Percentiles rank a stretch among this genome's conserved stretches.
phyloP scores from a whole-genome alignment of 2,329 filamentous ascomycete species.

The Colletotrichum tanaceti region DNA sequence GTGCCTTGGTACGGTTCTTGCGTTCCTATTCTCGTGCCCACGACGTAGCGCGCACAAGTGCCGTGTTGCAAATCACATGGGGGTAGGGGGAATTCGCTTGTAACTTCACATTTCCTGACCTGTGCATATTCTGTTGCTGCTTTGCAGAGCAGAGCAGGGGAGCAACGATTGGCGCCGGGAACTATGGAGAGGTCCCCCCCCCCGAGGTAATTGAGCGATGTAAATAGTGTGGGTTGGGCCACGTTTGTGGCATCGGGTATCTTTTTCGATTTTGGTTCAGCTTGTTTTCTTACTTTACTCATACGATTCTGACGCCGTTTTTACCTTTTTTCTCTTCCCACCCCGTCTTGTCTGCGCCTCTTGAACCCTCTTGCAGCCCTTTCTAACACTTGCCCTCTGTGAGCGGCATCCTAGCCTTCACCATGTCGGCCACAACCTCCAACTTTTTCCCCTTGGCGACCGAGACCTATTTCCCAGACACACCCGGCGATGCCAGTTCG shows the following conservation, averaged over 20 bases:
- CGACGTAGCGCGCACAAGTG: constrained; percentile 22
- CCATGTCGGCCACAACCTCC: constrained; percentile 55
- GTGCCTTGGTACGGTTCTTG: constrained; percentile 30
- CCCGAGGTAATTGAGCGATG: constrained; percentile 26
- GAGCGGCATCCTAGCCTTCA: constrained; percentile 26
- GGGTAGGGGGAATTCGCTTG: background rate
- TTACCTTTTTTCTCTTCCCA: constrained; percentile 1
- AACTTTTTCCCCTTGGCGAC: constrained; percentile 58
- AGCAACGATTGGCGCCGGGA: constrained; percentile 21
- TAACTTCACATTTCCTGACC: constrained; percentile 3
- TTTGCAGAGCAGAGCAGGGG: background rate
- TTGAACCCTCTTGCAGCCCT: background rate
- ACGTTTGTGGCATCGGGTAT: constrained; percentile 41
- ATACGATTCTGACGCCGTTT: constrained; percentile 37
- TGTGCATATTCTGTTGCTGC: constrained; percentile 11
- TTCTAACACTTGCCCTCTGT: constrained; percentile 18
- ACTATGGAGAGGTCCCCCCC: background rate
- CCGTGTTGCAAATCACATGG: constrained; percentile 16
- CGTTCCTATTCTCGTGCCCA: constrained; percentile 11
- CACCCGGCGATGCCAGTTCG: constrained; percentile 50
- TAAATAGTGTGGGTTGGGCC: constrained; percentile 41
- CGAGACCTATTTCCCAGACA: constrained; percentile 51
- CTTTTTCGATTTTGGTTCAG: constrained; percentile 37
- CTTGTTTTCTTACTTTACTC: constrained; percentile 37
- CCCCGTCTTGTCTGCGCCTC: constrained; percentile 3